phyloP scores from a whole-genome alignment of 176 grass and related monocot genomes.

The Typha latifolia region DNA sequence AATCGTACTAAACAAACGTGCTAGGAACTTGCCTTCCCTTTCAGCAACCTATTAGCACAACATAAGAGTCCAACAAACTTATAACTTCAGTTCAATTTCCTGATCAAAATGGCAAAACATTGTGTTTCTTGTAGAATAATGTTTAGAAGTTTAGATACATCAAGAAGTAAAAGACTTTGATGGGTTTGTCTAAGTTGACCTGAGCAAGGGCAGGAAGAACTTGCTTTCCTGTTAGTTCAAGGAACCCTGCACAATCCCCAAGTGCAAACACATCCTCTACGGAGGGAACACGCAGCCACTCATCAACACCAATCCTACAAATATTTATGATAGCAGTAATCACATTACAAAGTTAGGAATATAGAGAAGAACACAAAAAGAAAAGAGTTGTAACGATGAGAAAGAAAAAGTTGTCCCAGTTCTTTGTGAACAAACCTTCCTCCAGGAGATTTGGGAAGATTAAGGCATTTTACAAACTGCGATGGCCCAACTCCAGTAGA shows the following conservation, averaged over 20 bases:
- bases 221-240: constrained; percentile 51
- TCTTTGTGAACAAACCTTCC: constrained; percentile 26
- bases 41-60: constrained; percentile 42
- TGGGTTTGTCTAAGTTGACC: constrained; percentile 18
- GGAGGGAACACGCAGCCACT: constrained; percentile 68
- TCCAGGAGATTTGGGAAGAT: constrained; percentile 58
- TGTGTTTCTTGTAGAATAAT: too few relatives aligned
- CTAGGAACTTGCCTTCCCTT: constrained; percentile 74
- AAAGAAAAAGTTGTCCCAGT: not conserved
- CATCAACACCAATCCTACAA: constrained; percentile 68
- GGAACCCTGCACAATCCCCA: constrained; percentile 87
- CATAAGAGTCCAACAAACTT: not conserved
- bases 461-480: constrained; percentile 44
- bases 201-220: constrained; percentile 94
- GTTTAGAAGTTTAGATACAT: too few relatives aligned
- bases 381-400: not conserved
- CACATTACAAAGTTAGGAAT: not conserved
- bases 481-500: constrained; percentile 87
- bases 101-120: too few relatives aligned
- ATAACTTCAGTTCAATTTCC: too few relatives aligned
- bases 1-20: constrained; percentile 34
- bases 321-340: not conserved
- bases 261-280: constrained; percentile 75
- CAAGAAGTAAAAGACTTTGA: not conserved
- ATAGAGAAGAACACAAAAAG: not conserved